A percentile compares a stretch with the other conserved stretches of the same genome.
These are phyloP conservation scores for Pseudocercospora fuligena DNA, from an alignment of 2,329 filamentous ascomycete species.

Conservation along the genomic window DNA sequence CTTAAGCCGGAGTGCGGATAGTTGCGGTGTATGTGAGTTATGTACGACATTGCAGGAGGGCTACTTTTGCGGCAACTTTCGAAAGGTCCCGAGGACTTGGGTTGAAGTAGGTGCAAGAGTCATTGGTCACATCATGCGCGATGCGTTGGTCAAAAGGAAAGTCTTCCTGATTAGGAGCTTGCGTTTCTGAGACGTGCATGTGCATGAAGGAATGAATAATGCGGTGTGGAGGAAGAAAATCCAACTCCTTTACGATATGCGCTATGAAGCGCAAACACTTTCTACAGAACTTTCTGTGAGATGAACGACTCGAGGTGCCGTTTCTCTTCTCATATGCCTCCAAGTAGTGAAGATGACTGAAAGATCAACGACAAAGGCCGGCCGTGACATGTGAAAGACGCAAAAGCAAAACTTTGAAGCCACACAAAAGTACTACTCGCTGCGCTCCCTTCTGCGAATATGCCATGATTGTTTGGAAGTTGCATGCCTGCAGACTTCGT, in stretches of 20 bases:
- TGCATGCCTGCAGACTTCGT: slow-evolving; percentile 16
- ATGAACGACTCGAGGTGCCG: neutral
- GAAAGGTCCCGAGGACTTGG: neutral
- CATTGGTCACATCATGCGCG: neutral
- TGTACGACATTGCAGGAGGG: neutral
- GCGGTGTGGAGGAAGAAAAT: neutral
- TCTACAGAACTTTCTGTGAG: slow-evolving; percentile 1
- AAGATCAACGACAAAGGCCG: slow-evolving; percentile 1
- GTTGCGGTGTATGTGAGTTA: neutral
- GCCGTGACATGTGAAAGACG: slow-evolving; percentile 8
- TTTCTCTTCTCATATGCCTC: neutral
- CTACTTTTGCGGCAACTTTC: neutral
- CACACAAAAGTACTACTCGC: neutral
- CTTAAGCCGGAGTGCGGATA: neutral
- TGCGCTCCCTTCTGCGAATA: slow-evolving; percentile 1
- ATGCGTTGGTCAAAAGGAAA: neutral
- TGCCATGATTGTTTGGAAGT: slow-evolving; percentile 5
- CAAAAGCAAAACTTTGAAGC: neutral
- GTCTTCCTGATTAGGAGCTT: neutral
- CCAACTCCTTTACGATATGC: neutral
- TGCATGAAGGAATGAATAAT: neutral
- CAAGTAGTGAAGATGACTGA: neutral
- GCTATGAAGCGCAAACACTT: neutral
- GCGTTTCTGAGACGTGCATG: slow-evolving; percentile 1
- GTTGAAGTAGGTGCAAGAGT: neutral